A percentile compares a stretch with the other conserved stretches of the same genome.
Evolutionary conservation across 805 yeast species (phyloP).

Genomic region (Kodamaea hsintzibuensis): DNA sequence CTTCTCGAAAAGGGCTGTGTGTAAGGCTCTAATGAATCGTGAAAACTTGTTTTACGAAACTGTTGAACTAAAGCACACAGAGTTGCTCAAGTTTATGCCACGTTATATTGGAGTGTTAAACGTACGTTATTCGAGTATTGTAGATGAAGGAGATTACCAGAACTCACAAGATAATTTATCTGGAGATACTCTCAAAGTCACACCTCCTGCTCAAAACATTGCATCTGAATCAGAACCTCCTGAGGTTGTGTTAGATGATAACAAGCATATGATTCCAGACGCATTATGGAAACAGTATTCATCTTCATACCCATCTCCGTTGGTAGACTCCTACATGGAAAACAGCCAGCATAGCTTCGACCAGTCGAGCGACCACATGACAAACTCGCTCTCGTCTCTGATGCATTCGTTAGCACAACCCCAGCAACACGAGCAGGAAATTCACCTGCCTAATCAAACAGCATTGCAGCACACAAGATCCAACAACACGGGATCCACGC

Average conservation of each 20-base stretch:
- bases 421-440: background rate
- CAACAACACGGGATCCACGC: slow-evolving; percentile 32
- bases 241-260: slow-evolving; percentile 90
- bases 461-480: slow-evolving; percentile 9
- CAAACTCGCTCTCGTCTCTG: slow-evolving; percentile 4
- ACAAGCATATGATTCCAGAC: slow-evolving; percentile 87
- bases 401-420: background rate
- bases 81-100: slow-evolving; percentile 84
- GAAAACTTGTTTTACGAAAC: slow-evolving; percentile 93
- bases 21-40: slow-evolving; percentile 87
- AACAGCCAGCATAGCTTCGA: slow-evolving; percentile 7
- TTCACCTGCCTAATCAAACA: background rate
- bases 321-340: slow-evolving; percentile 12
- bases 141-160: slow-evolving; percentile 26
- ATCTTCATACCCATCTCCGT: slow-evolving; percentile 22
- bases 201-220: slow-evolving; percentile 4
- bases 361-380: background rate
- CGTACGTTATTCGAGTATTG: slow-evolving; percentile 70
- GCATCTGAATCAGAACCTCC: slow-evolving; percentile 43
- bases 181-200: slow-evolving; percentile 10
- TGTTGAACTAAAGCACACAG: slow-evolving; percentile 76
- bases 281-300: slow-evolving; percentile 69
- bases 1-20: slow-evolving; percentile 87
- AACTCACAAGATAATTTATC: slow-evolving; percentile 26
- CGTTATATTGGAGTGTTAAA: slow-evolving; percentile 91